Conservation (phyloP, 768 basidiomycete genomes). For the Leccinum imitatum region DNA sequence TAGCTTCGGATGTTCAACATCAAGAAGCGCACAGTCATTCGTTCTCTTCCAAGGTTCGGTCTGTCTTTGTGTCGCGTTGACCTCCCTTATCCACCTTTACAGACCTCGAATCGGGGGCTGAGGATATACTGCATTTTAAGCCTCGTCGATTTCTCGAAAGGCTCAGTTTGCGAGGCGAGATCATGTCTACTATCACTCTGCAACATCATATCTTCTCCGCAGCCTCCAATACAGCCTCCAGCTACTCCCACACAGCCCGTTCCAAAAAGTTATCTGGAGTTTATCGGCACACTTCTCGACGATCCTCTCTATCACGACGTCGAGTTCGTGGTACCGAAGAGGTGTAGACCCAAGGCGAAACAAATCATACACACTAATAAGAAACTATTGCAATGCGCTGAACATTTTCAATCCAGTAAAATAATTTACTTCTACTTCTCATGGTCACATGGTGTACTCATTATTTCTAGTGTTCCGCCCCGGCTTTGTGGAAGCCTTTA, state of each 20-base stretch:
- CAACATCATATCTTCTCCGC: conserved; percentile 69
- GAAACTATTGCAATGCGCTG: conserved; percentile 64
- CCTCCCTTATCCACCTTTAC: conserved; percentile 13
- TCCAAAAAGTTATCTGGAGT: conserved; percentile 64
- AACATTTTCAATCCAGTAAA: conserved; percentile 77
- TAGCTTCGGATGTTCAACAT: conserved; percentile 47
- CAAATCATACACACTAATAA: conserved; percentile 66
- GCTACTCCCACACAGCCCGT: conserved; percentile 50
- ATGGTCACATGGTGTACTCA: not conserved
- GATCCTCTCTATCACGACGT: conserved; percentile 86
- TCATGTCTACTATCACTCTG: conserved; percentile 68
- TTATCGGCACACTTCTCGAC: conserved; percentile 72
- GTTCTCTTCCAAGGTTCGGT: conserved; percentile 65
- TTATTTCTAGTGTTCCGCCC: conserved; percentile 63
- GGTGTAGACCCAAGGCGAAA: conserved; percentile 36
- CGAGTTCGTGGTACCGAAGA: conserved; percentile 67
- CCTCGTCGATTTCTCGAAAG: conserved; percentile 37
- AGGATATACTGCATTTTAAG: not conserved
- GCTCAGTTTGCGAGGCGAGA: conserved; percentile 81
- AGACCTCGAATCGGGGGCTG: conserved; percentile 82
- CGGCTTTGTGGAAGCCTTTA: conserved; percentile 61
- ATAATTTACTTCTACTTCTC: not conserved
- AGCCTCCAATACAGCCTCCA: conserved; percentile 46
- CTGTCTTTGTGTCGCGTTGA: not conserved
- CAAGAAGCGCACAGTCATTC: conserved; percentile 81